Evolutionary conservation across 129 eudicot species (phyloP).

Genomic region (Artemisia argyi): DNA sequence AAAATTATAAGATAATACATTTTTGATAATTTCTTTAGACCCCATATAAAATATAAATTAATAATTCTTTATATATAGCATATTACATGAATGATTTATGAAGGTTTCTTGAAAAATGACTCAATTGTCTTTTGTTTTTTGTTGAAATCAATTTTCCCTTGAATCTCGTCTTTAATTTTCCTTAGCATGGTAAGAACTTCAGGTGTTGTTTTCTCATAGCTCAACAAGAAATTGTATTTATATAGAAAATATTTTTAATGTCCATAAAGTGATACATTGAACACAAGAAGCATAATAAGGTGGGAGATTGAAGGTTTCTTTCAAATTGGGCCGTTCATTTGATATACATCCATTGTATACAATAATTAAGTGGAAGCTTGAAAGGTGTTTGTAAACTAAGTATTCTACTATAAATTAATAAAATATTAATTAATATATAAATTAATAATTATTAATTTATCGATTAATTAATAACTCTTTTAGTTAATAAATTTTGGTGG

Average conservation of each 20-base stretch:
- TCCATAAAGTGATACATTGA: no score
- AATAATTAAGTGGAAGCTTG: conserved; percentile 3
- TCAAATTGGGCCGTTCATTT: conserved; percentile 12
- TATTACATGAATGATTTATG: conserved; percentile 29
- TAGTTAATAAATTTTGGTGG: no score
- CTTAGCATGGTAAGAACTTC: conserved; percentile 35
- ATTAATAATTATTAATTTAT: no score
- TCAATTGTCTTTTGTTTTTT: no score
- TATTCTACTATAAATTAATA: no score
- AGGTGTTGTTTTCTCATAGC: conserved; percentile 37
- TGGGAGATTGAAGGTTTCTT: conserved; percentile 17
- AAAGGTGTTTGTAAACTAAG: no score
- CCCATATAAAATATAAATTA: conserved; percentile 32
- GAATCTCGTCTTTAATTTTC: conserved; percentile 39
- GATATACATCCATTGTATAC: conserved; percentile 18
- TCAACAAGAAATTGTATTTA: conserved; percentile 41
- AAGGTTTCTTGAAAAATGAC: conserved; percentile 25
- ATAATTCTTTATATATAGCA: conserved; percentile 12
- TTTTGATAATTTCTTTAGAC: conserved; percentile 38
- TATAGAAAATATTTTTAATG: no score
- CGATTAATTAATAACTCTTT: no score
- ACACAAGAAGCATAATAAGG: no score
- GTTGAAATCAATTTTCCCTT: conserved; percentile 34
- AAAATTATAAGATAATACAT: conserved; percentile 40
- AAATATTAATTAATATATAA: no score